phyloP scores from a whole-genome alignment of 768 basidiomycete genomes.

The Lactifluus piperatus region DNA sequence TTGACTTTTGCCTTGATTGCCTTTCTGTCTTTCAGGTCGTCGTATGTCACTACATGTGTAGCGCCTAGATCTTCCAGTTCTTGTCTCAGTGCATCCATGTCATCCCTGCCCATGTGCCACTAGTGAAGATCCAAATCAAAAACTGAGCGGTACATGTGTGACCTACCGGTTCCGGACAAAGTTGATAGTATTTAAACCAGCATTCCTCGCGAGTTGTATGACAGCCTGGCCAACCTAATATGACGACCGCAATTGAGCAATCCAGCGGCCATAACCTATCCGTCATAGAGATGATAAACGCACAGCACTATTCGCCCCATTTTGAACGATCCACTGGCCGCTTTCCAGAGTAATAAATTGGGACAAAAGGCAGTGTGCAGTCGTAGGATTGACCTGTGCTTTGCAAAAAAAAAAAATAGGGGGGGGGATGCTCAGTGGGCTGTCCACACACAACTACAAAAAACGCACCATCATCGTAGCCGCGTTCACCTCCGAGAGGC shows the following conservation, averaged over 20 bases:
- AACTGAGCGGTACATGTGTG: background rate
- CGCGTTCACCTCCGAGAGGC: slow-evolving; percentile 52
- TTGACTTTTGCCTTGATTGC: slow-evolving; percentile 43
- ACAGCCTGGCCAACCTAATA: slow-evolving; percentile 81
- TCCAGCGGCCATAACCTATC: background rate
- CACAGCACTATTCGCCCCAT: slow-evolving; percentile 80
- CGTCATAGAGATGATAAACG: slow-evolving; percentile 22
- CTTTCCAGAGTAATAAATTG: slow-evolving; percentile 54
- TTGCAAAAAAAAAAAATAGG: too few relatives aligned
- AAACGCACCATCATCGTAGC: slow-evolving; percentile 64
- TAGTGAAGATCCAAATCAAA: background rate
- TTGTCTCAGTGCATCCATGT: slow-evolving; percentile 40
- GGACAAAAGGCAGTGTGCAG: too few relatives aligned
- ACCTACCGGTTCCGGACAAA: slow-evolving; percentile 64
- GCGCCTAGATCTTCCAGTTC: slow-evolving; percentile 58
- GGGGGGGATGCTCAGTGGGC: too few relatives aligned
- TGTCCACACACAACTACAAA: too few relatives aligned
- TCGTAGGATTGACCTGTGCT: too few relatives aligned
- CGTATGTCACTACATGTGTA: slow-evolving; percentile 69
- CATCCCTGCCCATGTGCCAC: slow-evolving; percentile 33
- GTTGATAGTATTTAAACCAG: slow-evolving; percentile 70
- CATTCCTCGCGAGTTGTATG: slow-evolving; percentile 72
- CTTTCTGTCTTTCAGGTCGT: slow-evolving; percentile 52
- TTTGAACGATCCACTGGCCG: slow-evolving; percentile 80
- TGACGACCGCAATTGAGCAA: background rate